Base-by-base conservation (phyloP, 1,284 basidiomycete species). In the Ustilago lituana region DNA sequence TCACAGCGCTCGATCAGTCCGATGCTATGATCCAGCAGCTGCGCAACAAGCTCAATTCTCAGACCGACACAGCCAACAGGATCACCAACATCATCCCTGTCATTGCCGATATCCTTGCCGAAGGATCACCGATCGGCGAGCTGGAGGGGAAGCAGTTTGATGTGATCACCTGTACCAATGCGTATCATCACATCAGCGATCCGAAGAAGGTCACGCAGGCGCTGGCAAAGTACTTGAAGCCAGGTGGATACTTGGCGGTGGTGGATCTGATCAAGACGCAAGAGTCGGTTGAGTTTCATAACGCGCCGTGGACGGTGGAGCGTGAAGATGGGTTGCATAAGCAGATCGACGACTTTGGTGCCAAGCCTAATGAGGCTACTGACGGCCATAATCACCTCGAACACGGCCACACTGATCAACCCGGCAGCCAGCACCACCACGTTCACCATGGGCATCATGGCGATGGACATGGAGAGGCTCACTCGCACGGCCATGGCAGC, bases 161-260 rank as follows among this genome's bases (percentile, higher is more conserved):
- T 29, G 57, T 72, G 17, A 54, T 72, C 39, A 60, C 64, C 3
- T 72, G 69, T 57, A 72, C 69, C 7, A 72, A 64, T 20, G 26
- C 60, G n/a, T 72, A 56, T 49, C 69, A 72, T 31, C 69, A 72
- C 47, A 48, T 72, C 7, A 55, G 53, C 31, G 69, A 67, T 33
- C 69, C 69, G 2, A 47, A 35, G 4, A 43, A 44, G 27, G 50
- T 64, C 11, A 58, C 69, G 7, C 49, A 58, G 45, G 50, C 62
- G 17, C 49, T 72, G 7, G 51, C 60, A 2, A 14, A 31, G 1
- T 64, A 60, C 26, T 33, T 72, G 24, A 64, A 61, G 35, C 60
- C 60, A 15, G 64, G 69, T 1, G 69, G 69, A 24, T 40, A 67
- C 22, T 23, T 72, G 17, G 69, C 56, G 2, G 44, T 72, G 9